Evolutionary conservation across 208 protist genomes (phyloP), one percentile per base, ranked within the genome.

Genomic region (Acanthamoeba culbertsoni): DNA sequence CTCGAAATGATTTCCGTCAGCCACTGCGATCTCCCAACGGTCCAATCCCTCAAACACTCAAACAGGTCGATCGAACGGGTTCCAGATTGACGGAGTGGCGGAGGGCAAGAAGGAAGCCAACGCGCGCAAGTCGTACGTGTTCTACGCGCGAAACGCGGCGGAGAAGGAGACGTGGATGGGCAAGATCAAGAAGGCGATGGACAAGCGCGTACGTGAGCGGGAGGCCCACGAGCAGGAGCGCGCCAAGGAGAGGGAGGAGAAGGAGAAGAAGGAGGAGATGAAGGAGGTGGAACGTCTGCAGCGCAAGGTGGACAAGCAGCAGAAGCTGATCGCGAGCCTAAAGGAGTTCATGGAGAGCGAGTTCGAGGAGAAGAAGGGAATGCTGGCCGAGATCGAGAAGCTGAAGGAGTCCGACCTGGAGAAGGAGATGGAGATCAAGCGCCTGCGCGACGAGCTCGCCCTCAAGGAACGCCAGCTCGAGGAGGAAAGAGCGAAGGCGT

Each of bases 291-390:
- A 84, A 33, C 73, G 73, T 14, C 73, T 84, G 43, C 20, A 84
- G 45, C 40, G 43, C n/a, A 33, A 31, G 42, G 43, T 84, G 26
- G 23, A 28, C 28, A 84, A 84, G 73, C 73, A 84, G 73, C 73
- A 28, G 4, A 84, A 55, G 28, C 14, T 84, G 45, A 84, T 84
- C 45, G 73, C 48, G 42, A 55, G 73, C 26, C 73, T 84, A 26
- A 84, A 84, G 45, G 45, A 33, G 1, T 84, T 84, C 73, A 84
- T 84, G 73, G 73, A 84, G 28, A 48, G 33, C 73, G 73, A 84
- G 23, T 84, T 84, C 73, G 73, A 84, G 73, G 73, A 84, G 73
- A 84, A 84, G 73, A 84, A 84, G 73, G 40, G 12, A 20, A 84
- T 84, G 73, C 73, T 84, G 26, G 6, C 73, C 45, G 73, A 84